Evolutionary conservation across 441 rosid species (phyloP).

Genomic region (Adansonia grandidieri): DNA sequence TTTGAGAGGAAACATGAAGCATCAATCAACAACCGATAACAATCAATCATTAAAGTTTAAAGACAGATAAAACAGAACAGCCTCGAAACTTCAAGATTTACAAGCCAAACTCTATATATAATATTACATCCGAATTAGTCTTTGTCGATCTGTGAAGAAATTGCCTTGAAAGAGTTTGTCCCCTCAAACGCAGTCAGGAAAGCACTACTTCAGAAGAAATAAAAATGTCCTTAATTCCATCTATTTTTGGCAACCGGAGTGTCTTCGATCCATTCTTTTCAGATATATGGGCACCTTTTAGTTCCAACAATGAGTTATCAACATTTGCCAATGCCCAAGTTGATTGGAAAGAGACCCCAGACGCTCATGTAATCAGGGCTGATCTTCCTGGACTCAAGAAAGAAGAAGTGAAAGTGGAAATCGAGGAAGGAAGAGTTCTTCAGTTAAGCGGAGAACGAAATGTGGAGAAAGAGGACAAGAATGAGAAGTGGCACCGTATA

Average conservation of each 20-base stretch:
- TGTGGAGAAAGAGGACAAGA: slow-evolving; percentile 29
- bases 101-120: not conserved
- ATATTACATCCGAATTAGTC: too few relatives aligned
- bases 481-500: slow-evolving; percentile 39
- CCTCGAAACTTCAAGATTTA: slow-evolving; percentile 27
- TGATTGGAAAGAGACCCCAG: slow-evolving; percentile 32
- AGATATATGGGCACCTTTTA: slow-evolving; percentile 17
- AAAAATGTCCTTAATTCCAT: slow-evolving; percentile 19
- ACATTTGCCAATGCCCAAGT: slow-evolving; percentile 25
- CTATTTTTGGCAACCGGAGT: not conserved
- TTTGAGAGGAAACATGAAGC: slow-evolving; percentile 12
- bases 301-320: slow-evolving; percentile 19
- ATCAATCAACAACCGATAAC: not conserved
- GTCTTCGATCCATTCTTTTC: slow-evolving; percentile 8
- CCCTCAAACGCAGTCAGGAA: too few relatives aligned
- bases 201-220: not conserved
- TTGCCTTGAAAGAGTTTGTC: too few relatives aligned
- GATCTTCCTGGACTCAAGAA: not conserved
- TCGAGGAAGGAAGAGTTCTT: slow-evolving; percentile 24
- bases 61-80: not conserved
- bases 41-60: not conserved
- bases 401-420: too few relatives aligned
- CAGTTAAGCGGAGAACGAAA: slow-evolving; percentile 42
- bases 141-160: not conserved
- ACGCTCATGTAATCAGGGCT: slow-evolving; percentile 29